Evolutionary conservation across 768 basidiomycete species (phyloP), one percentile per base, ranked within the genome.

Genomic region (Lactarius sanguifluus): DNA sequence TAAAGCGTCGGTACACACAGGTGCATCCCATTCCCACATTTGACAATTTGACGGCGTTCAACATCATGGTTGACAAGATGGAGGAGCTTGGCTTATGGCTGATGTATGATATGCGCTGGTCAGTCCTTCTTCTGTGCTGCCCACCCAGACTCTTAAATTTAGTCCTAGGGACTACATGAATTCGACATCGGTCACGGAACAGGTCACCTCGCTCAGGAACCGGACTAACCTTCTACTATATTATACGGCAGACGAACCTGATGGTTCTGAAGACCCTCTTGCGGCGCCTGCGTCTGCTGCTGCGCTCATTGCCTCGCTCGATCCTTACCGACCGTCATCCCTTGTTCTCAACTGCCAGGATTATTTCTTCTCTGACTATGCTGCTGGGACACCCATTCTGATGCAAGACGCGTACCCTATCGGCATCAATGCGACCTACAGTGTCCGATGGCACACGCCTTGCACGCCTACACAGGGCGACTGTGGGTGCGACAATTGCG

Each of bases 71-170:
- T 9, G 86, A 91, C 71, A 78, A 81, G 52, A 90, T 92, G 87
- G 85, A 91, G 74, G 82, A 87, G 66, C 84, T 86, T 0, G 84
- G 83, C 0, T 68, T 86, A 3, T 93, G 88, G 72, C 80, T 92
- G 62, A 91, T 92, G 85, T 94, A 93, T 69, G 90, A 92, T 73
- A 92, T 93, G 90, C 82, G 90, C 57, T 79, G 60, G 83, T 84
- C 34, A 57, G 77, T 23, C 15, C 28, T 45, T 36, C 8, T 6
- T 16, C 20, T 59, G 7, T 34, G 2, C 10, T 25, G 50, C 12
- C 36, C 47, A 7, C 8, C n/a, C 38, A 16, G 16, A 6, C 52
- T 57, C 23, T 40, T 62, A 41, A 5, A 20, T 45, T 25, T 25
- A 12, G 15, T 28, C 16, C 7, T 64, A 77, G 78, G 82, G 83